Percentiles rank a stretch among this genome's conserved stretches.
These are phyloP conservation scores for Lunasporangiospora selenospora DNA, from an alignment of 192 early-diverging fungal species.

Conservation along the genomic window DNA sequence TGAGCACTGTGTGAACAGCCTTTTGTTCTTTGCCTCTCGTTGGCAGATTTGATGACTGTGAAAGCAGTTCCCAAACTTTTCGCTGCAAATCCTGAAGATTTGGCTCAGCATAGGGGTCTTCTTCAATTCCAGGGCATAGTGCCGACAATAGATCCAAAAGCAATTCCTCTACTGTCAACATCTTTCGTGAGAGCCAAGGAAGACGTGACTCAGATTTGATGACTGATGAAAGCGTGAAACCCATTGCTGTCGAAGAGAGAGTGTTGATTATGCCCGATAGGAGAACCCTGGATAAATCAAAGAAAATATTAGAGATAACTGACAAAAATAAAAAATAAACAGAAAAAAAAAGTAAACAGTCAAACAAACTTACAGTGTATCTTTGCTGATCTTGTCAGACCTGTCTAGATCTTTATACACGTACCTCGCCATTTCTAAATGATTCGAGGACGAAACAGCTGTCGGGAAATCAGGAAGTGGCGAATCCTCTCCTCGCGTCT, in stretches of 20 bases:
- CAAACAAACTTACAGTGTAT: too few relatives aligned
- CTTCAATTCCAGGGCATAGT: not conserved
- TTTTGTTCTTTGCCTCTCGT: too few relatives aligned
- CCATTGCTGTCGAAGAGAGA: not conserved
- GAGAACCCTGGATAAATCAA: too few relatives aligned
- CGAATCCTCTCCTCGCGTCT: too few relatives aligned
- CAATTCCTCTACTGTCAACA: not conserved
- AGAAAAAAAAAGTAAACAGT: too few relatives aligned
- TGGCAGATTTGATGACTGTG: not conserved
- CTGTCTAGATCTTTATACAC: too few relatives aligned
- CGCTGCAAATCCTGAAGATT: not conserved
- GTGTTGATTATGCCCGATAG: conserved; percentile 10
- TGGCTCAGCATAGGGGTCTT: conserved; percentile 4
- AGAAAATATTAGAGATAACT: too few relatives aligned
- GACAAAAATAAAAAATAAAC: too few relatives aligned
- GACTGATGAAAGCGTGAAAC: not conserved
- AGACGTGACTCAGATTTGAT: not conserved
- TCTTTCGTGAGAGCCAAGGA: not conserved
- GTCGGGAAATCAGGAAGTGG: too few relatives aligned
- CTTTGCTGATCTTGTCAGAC: too few relatives aligned
- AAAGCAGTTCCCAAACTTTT: conserved; percentile 3
- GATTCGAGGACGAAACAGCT: too few relatives aligned
- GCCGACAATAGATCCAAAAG: conserved; percentile 1
- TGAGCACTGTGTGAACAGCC: not conserved
- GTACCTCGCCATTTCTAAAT: too few relatives aligned